Evolutionary conservation across 768 basidiomycete genomes (phyloP), one percentile per base, ranked within the genome.

Genomic region (Rhizopogon vinicolor): DNA sequence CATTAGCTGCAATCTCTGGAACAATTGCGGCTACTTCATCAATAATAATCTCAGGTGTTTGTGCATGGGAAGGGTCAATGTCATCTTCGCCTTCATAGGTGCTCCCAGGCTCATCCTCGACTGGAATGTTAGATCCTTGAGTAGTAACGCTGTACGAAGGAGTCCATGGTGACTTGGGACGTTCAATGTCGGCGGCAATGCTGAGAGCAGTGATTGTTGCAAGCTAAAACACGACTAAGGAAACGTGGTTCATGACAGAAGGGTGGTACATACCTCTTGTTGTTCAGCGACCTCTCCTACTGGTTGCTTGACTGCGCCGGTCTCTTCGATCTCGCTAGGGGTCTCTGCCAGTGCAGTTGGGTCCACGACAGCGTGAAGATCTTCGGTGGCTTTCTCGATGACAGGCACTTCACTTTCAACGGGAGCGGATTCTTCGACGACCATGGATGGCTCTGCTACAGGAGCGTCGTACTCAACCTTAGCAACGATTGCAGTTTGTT

Each of bases 61-160:
- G 48, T 49, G 13, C 22, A 19, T 35, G 35, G 35, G 35, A 5
- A 16, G 35, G 48, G 2, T 8, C 35, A 16, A 9, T 19, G 5
- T 49, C 48, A 16, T 22, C 19, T 37, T 49, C 48, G 19, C 14
- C 48, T 37, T 25, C 35, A 37, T 49, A 49, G 19, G 35, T 16
- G 13, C 9, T 28, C 33, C 31, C 44, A 46, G 28, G 59, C 51
- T 66, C 25, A 25, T 25, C 61, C 53, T 60, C 51, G 6, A 40
- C 48, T 16, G 39, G 14, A 22, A 58, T 54, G 39, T 73, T 73
- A 49, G 78, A 60, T 33, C 74, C 75, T 63, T 75, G 75, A 16
- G 54, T 75, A 12, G 71, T 78, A 22, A 82, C 80, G 55, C 75
- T 76, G 72, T 80, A 83, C 2, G 81, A 80, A 7, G 79, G 75